phyloP scores from a whole-genome alignment of 192 early-diverging fungal genomes.

The Allomyces arbusculus region DNA sequence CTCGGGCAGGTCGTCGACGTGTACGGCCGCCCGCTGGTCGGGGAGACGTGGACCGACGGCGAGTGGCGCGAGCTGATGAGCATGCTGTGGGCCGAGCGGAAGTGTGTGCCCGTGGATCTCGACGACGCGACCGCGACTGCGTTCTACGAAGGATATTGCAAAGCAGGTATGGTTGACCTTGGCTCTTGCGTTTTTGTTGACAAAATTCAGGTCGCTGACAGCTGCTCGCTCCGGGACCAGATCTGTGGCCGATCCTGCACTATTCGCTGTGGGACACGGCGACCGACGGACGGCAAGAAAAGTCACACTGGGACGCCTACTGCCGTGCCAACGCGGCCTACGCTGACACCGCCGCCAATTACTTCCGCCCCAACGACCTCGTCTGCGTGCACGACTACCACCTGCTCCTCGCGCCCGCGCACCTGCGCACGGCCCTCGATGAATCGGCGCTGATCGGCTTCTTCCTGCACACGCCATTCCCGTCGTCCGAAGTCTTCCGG shows the following conservation, averaged over 20 bases:
- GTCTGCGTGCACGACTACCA: slow-evolving; percentile 33
- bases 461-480: slow-evolving; percentile 10
- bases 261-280: neutral
- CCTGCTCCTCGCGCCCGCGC: slow-evolving; percentile 20
- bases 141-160: slow-evolving; percentile 97
- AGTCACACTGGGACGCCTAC: neutral
- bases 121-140: slow-evolving; percentile 44
- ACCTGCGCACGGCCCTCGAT: slow-evolving; percentile 11
- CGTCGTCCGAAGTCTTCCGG: slow-evolving; percentile 34
- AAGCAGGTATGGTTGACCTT: slow-evolving; percentile 17
- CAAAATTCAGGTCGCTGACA: no score
- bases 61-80: slow-evolving; percentile 29
- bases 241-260: neutral
- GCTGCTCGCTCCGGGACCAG: no score
- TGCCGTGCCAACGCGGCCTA: neutral
- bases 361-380: neutral
- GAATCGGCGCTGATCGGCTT: no score
- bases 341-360: no score
- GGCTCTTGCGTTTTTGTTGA: no score
- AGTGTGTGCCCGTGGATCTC: slow-evolving; percentile 58
- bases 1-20: slow-evolving; percentile 37
- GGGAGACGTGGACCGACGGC: slow-evolving; percentile 23
- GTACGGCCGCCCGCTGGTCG: slow-evolving; percentile 31
- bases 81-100: slow-evolving; percentile 27
- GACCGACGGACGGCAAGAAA: neutral